Conservation (phyloP, 2,329 filamentous ascomycete species). For the Cercospora beticola region DNA sequence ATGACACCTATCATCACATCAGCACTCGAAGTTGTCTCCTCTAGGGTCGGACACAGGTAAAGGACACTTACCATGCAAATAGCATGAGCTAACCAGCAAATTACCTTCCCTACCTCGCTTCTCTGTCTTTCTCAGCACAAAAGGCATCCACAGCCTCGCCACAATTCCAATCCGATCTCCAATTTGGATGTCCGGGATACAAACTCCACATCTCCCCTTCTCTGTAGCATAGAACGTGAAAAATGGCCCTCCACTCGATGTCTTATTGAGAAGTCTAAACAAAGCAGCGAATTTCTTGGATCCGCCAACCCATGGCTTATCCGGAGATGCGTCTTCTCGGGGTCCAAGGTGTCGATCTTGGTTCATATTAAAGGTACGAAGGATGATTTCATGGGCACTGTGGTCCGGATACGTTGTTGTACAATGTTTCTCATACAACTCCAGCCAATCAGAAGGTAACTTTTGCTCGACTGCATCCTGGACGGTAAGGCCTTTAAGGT, state of each 20-base stretch:
- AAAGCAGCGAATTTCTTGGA: not conserved
- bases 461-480: slow-evolving; percentile 2
- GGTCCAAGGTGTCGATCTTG: slow-evolving; percentile 2
- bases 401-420: not conserved
- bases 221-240: slow-evolving; percentile 10
- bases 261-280: not conserved
- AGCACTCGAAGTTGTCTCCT: not conserved
- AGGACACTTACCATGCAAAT: slow-evolving; percentile 9
- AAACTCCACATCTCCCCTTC: slow-evolving; percentile 3
- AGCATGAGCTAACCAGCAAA: slow-evolving; percentile 3
- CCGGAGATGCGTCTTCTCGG: not conserved
- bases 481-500: not conserved
- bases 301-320: not conserved
- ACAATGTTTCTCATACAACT: not conserved
- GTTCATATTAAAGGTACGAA: not conserved
- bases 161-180: slow-evolving; percentile 6
- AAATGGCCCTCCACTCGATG: not conserved
- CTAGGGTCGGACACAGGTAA: not conserved
- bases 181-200: not conserved
- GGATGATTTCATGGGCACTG: not conserved
- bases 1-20: not conserved
- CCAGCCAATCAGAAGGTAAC: slow-evolving; percentile 6
- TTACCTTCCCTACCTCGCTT: not conserved
- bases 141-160: slow-evolving; percentile 5
- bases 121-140: slow-evolving; percentile 1